These are phyloP conservation scores for Pythium monospermum DNA, from an alignment of 352 stramenopile species.

Conservation along the genomic window DNA sequence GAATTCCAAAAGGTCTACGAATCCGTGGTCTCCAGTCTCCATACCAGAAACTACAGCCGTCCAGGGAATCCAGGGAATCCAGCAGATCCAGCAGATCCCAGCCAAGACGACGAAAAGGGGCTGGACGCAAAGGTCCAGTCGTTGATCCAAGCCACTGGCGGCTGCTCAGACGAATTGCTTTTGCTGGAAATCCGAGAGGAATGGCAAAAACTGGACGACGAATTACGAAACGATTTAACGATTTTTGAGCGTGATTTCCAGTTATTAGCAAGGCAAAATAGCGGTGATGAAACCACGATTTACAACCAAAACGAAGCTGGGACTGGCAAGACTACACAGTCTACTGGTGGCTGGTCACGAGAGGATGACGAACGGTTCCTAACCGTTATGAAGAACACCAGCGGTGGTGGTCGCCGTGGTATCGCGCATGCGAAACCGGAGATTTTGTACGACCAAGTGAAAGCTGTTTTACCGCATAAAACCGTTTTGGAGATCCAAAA, in stretches of 20 bases:
- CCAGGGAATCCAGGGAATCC: too few relatives aligned
- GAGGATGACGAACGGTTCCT: constrained; percentile 59
- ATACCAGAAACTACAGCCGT: background rate
- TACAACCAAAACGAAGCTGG: constrained; percentile 31
- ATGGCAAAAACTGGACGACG: constrained; percentile 22
- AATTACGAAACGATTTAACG: constrained; percentile 27
- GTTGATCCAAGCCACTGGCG: too few relatives aligned
- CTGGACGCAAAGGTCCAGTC: too few relatives aligned
- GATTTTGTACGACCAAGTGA: constrained; percentile 55
- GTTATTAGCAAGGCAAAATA: constrained; percentile 21
- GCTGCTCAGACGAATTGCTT: constrained; percentile 53
- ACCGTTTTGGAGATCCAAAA: constrained; percentile 31
- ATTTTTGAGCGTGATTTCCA: constrained; percentile 39
- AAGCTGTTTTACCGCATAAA: constrained; percentile 37
- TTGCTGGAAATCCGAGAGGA: constrained; percentile 37
- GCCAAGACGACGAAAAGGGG: too few relatives aligned
- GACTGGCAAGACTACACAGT: constrained; percentile 28
- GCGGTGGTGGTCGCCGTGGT: constrained; percentile 33
- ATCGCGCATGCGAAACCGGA: constrained; percentile 36
- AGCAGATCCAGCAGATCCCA: too few relatives aligned
- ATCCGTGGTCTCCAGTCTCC: constrained; percentile 28
- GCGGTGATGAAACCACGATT: too few relatives aligned
- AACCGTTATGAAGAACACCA: constrained; percentile 42
- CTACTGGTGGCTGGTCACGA: constrained; percentile 40
- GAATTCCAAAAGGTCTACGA: constrained; percentile 32